phyloP scores from a whole-genome alignment of 768 basidiomycete genomes.

The Dendrothele bispora region DNA sequence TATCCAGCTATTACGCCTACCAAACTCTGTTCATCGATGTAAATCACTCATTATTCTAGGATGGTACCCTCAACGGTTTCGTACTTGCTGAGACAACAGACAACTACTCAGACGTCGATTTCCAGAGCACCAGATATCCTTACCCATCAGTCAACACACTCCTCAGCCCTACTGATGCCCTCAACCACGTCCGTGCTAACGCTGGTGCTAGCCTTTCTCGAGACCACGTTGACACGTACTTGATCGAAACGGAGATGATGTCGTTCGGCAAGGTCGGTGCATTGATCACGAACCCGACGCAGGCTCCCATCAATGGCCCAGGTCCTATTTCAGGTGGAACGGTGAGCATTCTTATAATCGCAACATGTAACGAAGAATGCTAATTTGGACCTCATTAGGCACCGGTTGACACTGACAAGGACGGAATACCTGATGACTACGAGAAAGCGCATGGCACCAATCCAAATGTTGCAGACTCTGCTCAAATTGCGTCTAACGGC shows the following conservation, averaged over 20 bases:
- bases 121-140: constrained; percentile 26
- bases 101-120: constrained; percentile 33
- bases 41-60: constrained; percentile 10
- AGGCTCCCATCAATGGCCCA: constrained; percentile 28
- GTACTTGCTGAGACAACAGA: constrained; percentile 24
- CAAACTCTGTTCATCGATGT: neutral
- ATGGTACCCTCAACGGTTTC: constrained; percentile 29
- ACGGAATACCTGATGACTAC: constrained; percentile 34
- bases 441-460: constrained; percentile 31
- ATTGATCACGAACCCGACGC: constrained; percentile 27
- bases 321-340: constrained; percentile 32
- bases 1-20: neutral
- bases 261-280: constrained; percentile 33
- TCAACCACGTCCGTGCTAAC: constrained; percentile 25
- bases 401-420: constrained; percentile 28
- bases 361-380: neutral
- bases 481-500: constrained; percentile 30
- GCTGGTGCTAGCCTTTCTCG: constrained; percentile 33
- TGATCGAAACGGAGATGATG: constrained; percentile 31
- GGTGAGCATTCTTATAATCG: constrained; percentile 11
- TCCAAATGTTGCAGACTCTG: constrained; percentile 29
- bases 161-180: constrained; percentile 29
- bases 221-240: constrained; percentile 30
- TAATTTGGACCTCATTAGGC: constrained; percentile 13
- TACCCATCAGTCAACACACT: constrained; percentile 31